Base-by-base conservation (phyloP, 805 yeast genomes). In the Candida easanensis region DNA sequence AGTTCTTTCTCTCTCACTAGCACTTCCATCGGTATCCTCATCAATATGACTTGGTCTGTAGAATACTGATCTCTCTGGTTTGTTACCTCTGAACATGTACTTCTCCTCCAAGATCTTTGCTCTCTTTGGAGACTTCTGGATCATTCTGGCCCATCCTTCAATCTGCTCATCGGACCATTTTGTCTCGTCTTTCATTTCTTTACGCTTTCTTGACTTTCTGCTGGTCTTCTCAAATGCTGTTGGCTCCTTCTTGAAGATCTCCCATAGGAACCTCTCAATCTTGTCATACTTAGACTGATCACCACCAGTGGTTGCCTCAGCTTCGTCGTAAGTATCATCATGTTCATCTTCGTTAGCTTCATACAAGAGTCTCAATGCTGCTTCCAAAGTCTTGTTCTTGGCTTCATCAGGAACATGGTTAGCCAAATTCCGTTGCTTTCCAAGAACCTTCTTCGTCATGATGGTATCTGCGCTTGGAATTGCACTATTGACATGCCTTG, bases 141-240 rank as follows among this genome's bases (percentile, higher is more conserved):
- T 59, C 84, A 85, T 84, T 43, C 84, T 67, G 1, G 84, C 83
- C 97, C 97, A 91, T 0, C 96, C 96, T 69, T 90, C 97, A 37
- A 91, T 79, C 60, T 88, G 96, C 57, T 88, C 96, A 62, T 89
- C 90, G 0, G 89, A 70, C 96, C 95, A 88, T 1, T 70, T 69
- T 0, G 82, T 74, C 30, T 70, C 68, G 5, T 60, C 52, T 49
- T 73, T 77, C 58, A 88, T 65, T 20, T 71, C 73, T 25, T 67
- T 63, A 40, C 96, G 69, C 9, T 58, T 63, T 33, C 68, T 64
- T 0, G 81, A 49, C 30, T 78, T 77, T 48, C 97, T 68, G 10
- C 68, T 58, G 0, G 64, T 46, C 45, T 77, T 71, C 8, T 65
- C 74, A 42, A 84, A 74, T 25, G 74, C 62, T 1, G 60, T 62